Percentiles rank a stretch among this genome's conserved stretches.
phyloP scores from a whole-genome alignment of 2,329 filamentous ascomycete species.

The Talaromyces funiculosus region DNA sequence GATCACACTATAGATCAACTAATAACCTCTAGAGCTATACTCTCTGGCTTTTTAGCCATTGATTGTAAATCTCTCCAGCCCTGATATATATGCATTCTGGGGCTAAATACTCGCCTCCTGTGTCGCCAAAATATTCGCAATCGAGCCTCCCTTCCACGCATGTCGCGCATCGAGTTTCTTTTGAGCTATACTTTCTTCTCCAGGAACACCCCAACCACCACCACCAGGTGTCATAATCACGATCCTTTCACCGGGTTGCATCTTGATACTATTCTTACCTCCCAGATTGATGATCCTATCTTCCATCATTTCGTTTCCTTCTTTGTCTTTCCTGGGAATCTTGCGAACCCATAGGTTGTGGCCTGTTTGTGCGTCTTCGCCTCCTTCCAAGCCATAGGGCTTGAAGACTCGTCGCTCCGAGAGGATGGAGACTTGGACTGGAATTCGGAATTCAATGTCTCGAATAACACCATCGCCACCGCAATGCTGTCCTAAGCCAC shows the following conservation, averaged over 20 bases:
- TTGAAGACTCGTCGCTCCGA: constrained; percentile 66
- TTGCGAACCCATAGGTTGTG: constrained; percentile 78
- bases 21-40: not conserved
- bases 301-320: constrained; percentile 13
- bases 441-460: constrained; percentile 75
- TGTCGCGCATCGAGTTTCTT: constrained; percentile 53
- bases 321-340: constrained; percentile 46
- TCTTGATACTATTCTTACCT: constrained; percentile 27
- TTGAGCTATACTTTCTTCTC: constrained; percentile 47
- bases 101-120: constrained; percentile 46
- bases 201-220: constrained; percentile 40
- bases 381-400: constrained; percentile 75
- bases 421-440: constrained; percentile 70
- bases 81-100: not conserved
- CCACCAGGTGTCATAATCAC: constrained; percentile 36
- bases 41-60: not conserved
- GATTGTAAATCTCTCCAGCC: not conserved
- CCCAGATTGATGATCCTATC: constrained; percentile 25
- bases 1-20: not conserved
- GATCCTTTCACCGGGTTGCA: constrained; percentile 34
- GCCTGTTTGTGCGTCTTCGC: constrained; percentile 69
- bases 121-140: constrained; percentile 44
- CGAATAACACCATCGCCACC: constrained; percentile 74
- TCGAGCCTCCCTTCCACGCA: constrained; percentile 56
- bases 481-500: constrained; percentile 58